These are phyloP conservation scores for Aspergillus cejpii DNA, from an alignment of 2,329 filamentous ascomycete genomes.

Conservation along the genomic window DNA sequence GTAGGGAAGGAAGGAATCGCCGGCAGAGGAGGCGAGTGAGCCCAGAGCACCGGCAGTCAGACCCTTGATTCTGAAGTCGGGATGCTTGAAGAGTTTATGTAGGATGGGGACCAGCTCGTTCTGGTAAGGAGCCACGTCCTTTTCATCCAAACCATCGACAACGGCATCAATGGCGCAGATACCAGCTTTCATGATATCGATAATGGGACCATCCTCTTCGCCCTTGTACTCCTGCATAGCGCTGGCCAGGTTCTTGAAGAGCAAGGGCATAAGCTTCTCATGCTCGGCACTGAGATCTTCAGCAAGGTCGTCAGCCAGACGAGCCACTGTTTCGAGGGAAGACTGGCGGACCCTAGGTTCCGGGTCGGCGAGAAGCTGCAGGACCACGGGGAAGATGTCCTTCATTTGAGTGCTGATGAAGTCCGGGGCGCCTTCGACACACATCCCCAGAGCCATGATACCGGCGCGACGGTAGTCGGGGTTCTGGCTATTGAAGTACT, in stretches of 20 bases:
- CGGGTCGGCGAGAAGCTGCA: slow-evolving; percentile 75
- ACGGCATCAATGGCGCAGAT: slow-evolving; percentile 88
- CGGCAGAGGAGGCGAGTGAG: slow-evolving; percentile 79
- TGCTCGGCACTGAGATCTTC: slow-evolving; percentile 86
- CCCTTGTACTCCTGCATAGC: slow-evolving; percentile 62
- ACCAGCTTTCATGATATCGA: slow-evolving; percentile 80
- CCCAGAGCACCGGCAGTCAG: slow-evolving; percentile 83
- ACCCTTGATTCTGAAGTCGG: slow-evolving; percentile 83
- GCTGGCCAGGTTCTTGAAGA: slow-evolving; percentile 82
- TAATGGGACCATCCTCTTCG: slow-evolving; percentile 62
- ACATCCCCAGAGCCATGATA: slow-evolving; percentile 86
- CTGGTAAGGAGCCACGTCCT: slow-evolving; percentile 75
- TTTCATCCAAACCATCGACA: slow-evolving; percentile 68
- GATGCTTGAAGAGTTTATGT: slow-evolving; percentile 73
- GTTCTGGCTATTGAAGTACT: slow-evolving; percentile 68
- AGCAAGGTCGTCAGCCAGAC: slow-evolving; percentile 85
- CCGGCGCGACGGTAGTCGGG: slow-evolving; percentile 79
- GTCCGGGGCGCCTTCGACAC: slow-evolving; percentile 92
- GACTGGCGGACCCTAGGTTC: slow-evolving; percentile 79
- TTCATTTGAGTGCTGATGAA: slow-evolving; percentile 92
- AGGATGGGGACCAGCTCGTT: slow-evolving; percentile 76
- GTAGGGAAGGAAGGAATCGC: slow-evolving; percentile 79
- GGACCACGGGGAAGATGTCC: slow-evolving; percentile 75
- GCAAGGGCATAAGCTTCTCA: slow-evolving; percentile 70
- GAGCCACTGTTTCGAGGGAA: slow-evolving; percentile 77